Conservation (phyloP, 2,329 filamentous ascomycete genomes). For the Hypomyces rosellus region DNA sequence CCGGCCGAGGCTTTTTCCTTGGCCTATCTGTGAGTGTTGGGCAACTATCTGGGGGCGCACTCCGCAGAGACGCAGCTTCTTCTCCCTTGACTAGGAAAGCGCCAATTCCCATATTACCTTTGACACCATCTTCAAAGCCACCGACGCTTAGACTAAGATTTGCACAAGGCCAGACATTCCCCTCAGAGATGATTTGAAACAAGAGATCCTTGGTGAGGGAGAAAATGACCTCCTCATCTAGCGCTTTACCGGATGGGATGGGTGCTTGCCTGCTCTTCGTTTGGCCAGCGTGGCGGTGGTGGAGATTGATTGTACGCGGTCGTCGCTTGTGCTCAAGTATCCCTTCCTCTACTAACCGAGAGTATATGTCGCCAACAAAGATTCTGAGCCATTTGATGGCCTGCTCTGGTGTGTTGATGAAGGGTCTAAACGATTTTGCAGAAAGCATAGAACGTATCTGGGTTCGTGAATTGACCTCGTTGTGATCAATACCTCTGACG, state of each 20-base stretch:
- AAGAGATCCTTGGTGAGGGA: slow-evolving; percentile 71
- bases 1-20: slow-evolving; percentile 30
- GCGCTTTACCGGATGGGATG: slow-evolving; percentile 67
- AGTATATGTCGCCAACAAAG: slow-evolving; percentile 86
- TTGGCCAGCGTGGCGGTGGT: slow-evolving; percentile 69
- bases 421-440: slow-evolving; percentile 87
- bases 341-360: slow-evolving; percentile 83
- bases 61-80: slow-evolving; percentile 43
- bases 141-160: slow-evolving; percentile 82
- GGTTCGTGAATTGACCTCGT: slow-evolving; percentile 83
- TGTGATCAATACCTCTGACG: slow-evolving; percentile 77
- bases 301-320: slow-evolving; percentile 78
- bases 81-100: slow-evolving; percentile 76
- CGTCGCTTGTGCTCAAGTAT: slow-evolving; percentile 80
- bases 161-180: slow-evolving; percentile 81
- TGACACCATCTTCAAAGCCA: slow-evolving; percentile 86
- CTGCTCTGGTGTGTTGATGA: slow-evolving; percentile 71
- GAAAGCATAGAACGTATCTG: slow-evolving; percentile 97
- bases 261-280: slow-evolving; percentile 67
- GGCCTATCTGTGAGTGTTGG: slow-evolving; percentile 12
- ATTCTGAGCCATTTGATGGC: slow-evolving; percentile 82
- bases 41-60: slow-evolving; percentile 17
- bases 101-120: slow-evolving; percentile 79
- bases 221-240: slow-evolving; percentile 68
- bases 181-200: slow-evolving; percentile 70